phyloP scores from a whole-genome alignment of 768 basidiomycete species.

The Russula abietina region DNA sequence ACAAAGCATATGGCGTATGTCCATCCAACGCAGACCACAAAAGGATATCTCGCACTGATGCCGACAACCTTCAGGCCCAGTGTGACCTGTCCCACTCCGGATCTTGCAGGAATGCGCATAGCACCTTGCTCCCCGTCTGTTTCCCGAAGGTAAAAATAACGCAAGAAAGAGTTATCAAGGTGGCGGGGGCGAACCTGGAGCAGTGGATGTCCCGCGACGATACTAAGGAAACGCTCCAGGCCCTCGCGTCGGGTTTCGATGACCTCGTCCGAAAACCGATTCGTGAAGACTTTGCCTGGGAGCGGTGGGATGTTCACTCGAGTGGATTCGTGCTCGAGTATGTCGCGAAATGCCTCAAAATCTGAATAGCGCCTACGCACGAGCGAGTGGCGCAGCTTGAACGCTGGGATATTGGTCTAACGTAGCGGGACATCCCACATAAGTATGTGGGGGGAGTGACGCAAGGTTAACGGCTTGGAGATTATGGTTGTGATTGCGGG shows the following conservation, averaged over 20 bases:
- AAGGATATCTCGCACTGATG: background rate
- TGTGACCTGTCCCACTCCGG: constrained; percentile 84
- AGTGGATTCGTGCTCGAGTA: constrained; percentile 93
- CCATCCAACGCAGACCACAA: constrained; percentile 3
- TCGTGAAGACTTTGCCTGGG: constrained; percentile 98
- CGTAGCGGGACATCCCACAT: background rate
- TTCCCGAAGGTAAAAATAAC: background rate
- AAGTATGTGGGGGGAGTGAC: background rate
- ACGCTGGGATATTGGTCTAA: constrained; percentile 98
- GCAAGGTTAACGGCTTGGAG: background rate
- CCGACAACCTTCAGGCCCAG: constrained; percentile 50
- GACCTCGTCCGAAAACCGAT: constrained; percentile 95
- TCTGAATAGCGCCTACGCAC: constrained; percentile 62
- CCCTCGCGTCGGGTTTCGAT: constrained; percentile 91
- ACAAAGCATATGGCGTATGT: constrained; percentile 4
- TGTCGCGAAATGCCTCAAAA: constrained; percentile 90
- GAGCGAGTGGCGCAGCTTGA: constrained; percentile 75
- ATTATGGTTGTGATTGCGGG: background rate
- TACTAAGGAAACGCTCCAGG: constrained; percentile 87
- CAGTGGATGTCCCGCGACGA: constrained; percentile 96
- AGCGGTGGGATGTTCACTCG: constrained; percentile 96
- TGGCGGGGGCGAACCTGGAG: constrained; percentile 61
- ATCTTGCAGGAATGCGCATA: constrained; percentile 92
- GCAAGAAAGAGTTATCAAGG: background rate
- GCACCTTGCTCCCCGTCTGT: constrained; percentile 94